Evolutionary conservation across 345 rosid species (phyloP).

Genomic region (Angophora floribunda): DNA sequence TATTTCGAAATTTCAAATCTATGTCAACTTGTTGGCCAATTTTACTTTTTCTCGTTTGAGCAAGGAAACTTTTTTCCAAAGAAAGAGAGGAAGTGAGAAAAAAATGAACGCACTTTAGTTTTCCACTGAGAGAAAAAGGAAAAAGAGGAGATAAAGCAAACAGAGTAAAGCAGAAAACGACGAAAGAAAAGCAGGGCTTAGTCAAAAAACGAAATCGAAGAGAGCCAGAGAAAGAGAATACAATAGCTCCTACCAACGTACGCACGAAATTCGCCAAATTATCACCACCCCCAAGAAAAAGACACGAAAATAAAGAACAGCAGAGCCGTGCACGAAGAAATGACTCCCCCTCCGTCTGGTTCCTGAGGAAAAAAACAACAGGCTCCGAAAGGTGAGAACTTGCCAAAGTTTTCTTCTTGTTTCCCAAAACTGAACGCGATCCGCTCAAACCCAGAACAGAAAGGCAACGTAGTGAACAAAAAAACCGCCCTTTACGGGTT

Average conservation of each 20-base stretch:
- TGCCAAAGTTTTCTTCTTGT: not conserved
- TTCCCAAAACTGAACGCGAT: not conserved
- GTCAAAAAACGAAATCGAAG: conserved; percentile 14
- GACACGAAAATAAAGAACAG: conserved; percentile 5
- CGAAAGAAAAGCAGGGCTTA: conserved; percentile 27
- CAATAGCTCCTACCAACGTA: not conserved
- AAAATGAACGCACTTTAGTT: conserved; percentile 5
- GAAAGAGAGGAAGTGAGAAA: not conserved
- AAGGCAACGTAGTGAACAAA: not conserved
- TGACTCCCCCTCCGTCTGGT: not conserved
- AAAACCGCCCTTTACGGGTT: not conserved
- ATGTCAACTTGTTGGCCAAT: not conserved
- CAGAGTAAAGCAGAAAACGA: conserved; percentile 32
- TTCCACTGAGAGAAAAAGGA: conserved; percentile 20
- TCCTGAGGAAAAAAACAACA: not conserved
- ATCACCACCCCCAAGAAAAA: not conserved
- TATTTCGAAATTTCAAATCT: not conserved
- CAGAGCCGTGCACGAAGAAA: not conserved
- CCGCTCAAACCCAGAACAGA: not conserved
- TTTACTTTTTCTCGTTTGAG: not conserved
- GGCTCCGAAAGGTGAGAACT: not conserved
- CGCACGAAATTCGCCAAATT: not conserved
- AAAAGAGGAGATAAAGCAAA: conserved; percentile 18
- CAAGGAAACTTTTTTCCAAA: not conserved
- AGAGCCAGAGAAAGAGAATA: conserved; percentile 7